phyloP scores from a whole-genome alignment of 495 filamentous ascomycete species.

The Podospora pseudoanserina region DNA sequence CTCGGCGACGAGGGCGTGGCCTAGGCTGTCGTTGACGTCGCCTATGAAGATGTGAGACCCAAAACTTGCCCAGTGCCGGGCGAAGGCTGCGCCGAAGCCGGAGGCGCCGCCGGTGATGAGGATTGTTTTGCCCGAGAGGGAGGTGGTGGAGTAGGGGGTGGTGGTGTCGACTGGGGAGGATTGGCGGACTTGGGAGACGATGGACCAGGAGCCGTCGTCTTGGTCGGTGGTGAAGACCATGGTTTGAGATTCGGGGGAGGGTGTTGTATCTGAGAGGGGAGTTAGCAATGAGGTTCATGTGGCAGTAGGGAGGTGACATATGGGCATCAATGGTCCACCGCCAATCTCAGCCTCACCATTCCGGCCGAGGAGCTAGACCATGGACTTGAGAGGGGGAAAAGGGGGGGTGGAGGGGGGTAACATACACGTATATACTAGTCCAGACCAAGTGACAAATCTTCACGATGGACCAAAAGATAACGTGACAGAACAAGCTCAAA shows the following conservation, averaged over 20 bases:
- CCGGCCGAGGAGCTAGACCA: too few relatives aligned
- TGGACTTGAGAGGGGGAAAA: too few relatives aligned
- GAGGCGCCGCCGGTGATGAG: slow-evolving; percentile 52
- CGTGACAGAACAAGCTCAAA: too few relatives aligned
- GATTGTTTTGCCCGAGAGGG: slow-evolving; percentile 44
- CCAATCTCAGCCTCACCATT: too few relatives aligned
- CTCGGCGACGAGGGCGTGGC: slow-evolving; percentile 36
- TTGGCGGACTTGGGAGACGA: slow-evolving; percentile 24
- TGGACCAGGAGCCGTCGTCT: slow-evolving; percentile 20
- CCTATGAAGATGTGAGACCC: slow-evolving; percentile 48
- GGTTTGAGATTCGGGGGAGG: neutral
- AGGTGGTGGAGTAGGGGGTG: slow-evolving; percentile 37
- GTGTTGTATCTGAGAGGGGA: neutral
- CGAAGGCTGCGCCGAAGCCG: slow-evolving; percentile 52
- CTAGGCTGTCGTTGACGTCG: slow-evolving; percentile 41
- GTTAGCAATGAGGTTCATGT: neutral
- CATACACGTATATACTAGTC: too few relatives aligned
- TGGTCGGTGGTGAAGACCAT: slow-evolving; percentile 16
- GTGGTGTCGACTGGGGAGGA: slow-evolving; percentile 37
- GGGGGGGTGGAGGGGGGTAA: too few relatives aligned
- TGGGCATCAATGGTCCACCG: neutral
- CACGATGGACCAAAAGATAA: too few relatives aligned
- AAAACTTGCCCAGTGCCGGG: slow-evolving; percentile 38
- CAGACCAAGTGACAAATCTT: too few relatives aligned
- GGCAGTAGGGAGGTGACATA: neutral